phyloP scores from a whole-genome alignment of 116 monocot genomes.

The Trichopus zeylanicus region DNA sequence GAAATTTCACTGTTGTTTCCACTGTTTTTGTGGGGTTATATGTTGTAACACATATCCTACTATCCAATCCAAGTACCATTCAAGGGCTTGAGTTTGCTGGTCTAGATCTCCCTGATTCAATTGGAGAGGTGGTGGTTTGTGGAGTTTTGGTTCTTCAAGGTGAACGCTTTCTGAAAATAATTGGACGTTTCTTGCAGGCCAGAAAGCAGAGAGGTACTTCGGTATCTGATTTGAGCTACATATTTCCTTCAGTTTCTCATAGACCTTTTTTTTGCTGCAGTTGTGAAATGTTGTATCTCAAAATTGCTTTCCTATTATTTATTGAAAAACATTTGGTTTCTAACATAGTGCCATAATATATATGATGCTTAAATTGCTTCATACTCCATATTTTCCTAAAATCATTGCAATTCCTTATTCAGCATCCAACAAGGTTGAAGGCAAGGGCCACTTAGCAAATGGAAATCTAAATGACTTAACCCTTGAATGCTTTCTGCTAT shows the following conservation, averaged over 20 bases:
- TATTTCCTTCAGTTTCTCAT: background rate
- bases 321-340: no score
- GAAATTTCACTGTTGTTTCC: constrained; percentile 71
- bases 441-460: no score
- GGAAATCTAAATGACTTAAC: no score
- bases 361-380: no score
- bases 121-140: constrained; percentile 83
- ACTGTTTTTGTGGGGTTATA: constrained; percentile 43
- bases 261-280: no score
- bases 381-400: no score
- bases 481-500: no score
- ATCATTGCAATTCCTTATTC: no score
- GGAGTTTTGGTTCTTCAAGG: constrained; percentile 83
- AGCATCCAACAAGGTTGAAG: no score
- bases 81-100: constrained; percentile 90
- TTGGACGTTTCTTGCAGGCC: constrained; percentile 67
- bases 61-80: constrained; percentile 45
- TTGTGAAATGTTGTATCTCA: background rate
- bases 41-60: constrained; percentile 51
- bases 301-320: no score
- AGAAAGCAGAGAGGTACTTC: constrained; percentile 66
- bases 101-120: constrained; percentile 89
- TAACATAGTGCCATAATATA: no score
- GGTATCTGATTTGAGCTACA: background rate
- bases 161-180: constrained; percentile 60